Evolutionary conservation across 1,284 basidiomycete genomes (phyloP).

Genomic region (Retiboletus fuscus): DNA sequence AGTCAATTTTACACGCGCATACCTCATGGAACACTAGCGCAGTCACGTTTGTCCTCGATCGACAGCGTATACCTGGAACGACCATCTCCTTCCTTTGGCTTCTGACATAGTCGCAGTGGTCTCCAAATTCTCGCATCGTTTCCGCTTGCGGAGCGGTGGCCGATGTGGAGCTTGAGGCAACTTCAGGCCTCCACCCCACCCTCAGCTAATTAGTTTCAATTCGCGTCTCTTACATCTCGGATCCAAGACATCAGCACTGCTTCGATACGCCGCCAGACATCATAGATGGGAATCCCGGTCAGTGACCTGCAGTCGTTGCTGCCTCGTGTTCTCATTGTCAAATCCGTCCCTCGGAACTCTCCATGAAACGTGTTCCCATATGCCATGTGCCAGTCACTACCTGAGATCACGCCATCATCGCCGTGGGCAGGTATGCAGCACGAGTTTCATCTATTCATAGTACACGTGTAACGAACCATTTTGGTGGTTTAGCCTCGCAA

Average conservation of each 20-base stretch:
- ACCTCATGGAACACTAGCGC: constrained; percentile 27
- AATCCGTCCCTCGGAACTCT: constrained; percentile 34
- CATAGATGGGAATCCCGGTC: constrained; percentile 24
- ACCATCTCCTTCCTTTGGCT: neutral
- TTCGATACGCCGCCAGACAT: constrained; percentile 15
- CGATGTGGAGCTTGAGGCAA: constrained; percentile 14
- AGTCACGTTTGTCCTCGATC: constrained; percentile 12
- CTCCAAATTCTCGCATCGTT: constrained; percentile 2
- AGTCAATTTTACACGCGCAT: constrained; percentile 25
- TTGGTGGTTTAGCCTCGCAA: constrained; percentile 28
- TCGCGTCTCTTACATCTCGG: constrained; percentile 26
- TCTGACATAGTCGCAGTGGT: neutral
- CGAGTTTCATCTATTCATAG: constrained; percentile 36
- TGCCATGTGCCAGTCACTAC: constrained; percentile 9
- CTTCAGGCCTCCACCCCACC: constrained; percentile 11
- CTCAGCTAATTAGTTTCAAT: constrained; percentile 5
- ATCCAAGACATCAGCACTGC: constrained; percentile 25
- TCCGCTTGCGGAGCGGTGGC: constrained; percentile 2
- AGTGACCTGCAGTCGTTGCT: constrained; percentile 20
- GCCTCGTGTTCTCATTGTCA: constrained; percentile 47
- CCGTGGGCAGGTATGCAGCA: constrained; percentile 32
- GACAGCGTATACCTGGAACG: constrained; percentile 10
- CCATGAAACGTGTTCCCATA: constrained; percentile 34
- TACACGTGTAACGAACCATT: constrained; percentile 43
- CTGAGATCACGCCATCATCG: constrained; percentile 31